These are phyloP conservation scores for Castanopsis chinensis DNA, from an alignment of 306 rosid genomes.

Conservation along the genomic window DNA sequence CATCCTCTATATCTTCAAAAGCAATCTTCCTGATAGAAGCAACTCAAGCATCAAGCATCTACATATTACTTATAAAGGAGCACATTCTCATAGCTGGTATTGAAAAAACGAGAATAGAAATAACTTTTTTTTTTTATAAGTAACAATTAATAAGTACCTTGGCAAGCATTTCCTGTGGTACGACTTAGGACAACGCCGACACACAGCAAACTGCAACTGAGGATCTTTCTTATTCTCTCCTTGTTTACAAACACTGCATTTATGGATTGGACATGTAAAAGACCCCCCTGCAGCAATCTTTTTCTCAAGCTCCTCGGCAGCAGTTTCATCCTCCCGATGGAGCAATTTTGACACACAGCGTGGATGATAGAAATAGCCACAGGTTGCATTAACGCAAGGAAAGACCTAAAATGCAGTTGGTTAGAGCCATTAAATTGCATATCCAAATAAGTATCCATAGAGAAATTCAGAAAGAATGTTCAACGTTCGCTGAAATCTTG, in stretches of 20 bases:
- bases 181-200: constrained; percentile 92
- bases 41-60: constrained; percentile 34
- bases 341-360: constrained; percentile 64
- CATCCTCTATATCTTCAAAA: constrained; percentile 48
- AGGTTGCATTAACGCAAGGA: constrained; percentile 78
- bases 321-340: constrained; percentile 38
- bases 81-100: neutral
- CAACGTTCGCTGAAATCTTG: neutral
- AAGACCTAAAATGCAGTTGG: constrained; percentile 59
- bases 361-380: constrained; percentile 92
- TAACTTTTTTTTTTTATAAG: neutral
- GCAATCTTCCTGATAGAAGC: constrained; percentile 57
- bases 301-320: constrained; percentile 52
- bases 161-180: constrained; percentile 96
- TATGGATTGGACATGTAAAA: constrained; percentile 83
- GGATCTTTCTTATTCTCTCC: constrained; percentile 63
- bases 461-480: neutral
- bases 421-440: constrained; percentile 3
- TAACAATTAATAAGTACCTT: constrained; percentile 37
- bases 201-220: constrained; percentile 75
- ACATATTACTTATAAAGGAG: neutral
- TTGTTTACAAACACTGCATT: constrained; percentile 69
- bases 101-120: constrained; percentile 1
- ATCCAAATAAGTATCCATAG: neutral
- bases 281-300: constrained; percentile 63